Base-by-base conservation (phyloP, 129 eudicot genomes). In the Pittosporum tobira region DNA sequence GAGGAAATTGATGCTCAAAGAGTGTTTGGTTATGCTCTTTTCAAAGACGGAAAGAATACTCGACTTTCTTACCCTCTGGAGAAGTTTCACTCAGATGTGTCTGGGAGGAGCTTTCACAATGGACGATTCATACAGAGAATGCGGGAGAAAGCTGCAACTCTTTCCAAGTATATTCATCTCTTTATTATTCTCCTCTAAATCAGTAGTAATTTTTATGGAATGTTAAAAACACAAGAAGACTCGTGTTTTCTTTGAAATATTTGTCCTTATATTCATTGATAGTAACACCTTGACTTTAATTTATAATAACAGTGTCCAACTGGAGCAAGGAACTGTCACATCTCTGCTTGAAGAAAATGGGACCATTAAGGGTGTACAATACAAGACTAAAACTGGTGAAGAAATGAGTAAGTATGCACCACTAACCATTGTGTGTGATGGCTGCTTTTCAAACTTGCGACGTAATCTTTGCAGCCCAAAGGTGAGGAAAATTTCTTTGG, bases 391-490 rank as follows among this genome's bases (percentile, higher is more conserved):
- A 59, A 29, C 59, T 48, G 73, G 65, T 30, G 65, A 68, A 59
- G 66, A 58, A 42, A 29, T 59, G 16, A 29, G 18, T 14, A 49
- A 50, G 1, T 68, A 57, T 58, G 73, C 73, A 37, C 65, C 73
- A 23, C 64, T 66, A 31, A 66, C 71, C 12, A 44, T 65, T 52
- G 70, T 65, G 0, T 65, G 70, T 20, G 71, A 66, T 66, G 71
- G 71, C 24, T 66, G 66, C 54, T 68, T 68, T 50, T 68, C 73
- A 34, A 68, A 68, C 54, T 68, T 68, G 66, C 73, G 73, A 44
- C 65, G 73, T 31, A 24, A 63, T 9, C 73, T 68, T 24, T 68
- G 73, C 60, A 68, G 62, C 26, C 73, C 73, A 29, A 59, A 57
- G 73, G 73, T 68, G 55, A 48, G 10, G 36, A 10, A 10, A 2